Evolutionary conservation across 139 green algal species (phyloP).

Genomic region (Volvox africanus): DNA sequence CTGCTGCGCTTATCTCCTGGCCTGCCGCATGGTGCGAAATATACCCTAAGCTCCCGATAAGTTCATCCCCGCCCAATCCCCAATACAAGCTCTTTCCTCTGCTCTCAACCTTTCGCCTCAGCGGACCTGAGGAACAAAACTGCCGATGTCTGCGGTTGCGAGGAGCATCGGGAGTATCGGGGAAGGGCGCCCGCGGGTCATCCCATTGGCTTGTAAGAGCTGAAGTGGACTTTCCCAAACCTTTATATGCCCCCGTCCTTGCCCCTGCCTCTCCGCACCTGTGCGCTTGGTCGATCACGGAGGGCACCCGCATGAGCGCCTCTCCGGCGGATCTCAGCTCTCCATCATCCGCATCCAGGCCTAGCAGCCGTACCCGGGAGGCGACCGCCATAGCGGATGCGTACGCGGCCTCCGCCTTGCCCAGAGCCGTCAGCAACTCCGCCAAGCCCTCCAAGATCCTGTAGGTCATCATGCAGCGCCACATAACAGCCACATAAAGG

Average conservation of each 20-base stretch:
- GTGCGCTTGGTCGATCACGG: conserved; percentile 34
- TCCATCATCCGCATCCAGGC: conserved; percentile 38
- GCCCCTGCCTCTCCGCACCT: not conserved
- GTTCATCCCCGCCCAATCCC: too few relatives aligned
- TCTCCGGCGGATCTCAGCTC: conserved; percentile 31
- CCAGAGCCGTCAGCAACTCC: conserved; percentile 36
- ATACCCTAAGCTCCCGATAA: too few relatives aligned
- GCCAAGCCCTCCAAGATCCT: conserved; percentile 50
- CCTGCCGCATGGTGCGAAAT: too few relatives aligned
- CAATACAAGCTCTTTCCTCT: too few relatives aligned
- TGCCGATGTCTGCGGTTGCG: too few relatives aligned
- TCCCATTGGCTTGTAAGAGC: not conserved
- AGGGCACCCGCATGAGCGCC: conserved; percentile 30
- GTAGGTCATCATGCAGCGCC: not conserved
- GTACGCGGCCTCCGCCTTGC: conserved; percentile 44
- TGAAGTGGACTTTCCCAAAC: not conserved
- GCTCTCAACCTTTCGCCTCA: too few relatives aligned
- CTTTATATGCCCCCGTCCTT: too few relatives aligned
- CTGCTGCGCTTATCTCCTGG: too few relatives aligned
- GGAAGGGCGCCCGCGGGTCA: too few relatives aligned
- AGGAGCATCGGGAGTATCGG: too few relatives aligned
- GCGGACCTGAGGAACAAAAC: too few relatives aligned
- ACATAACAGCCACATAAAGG: too few relatives aligned
- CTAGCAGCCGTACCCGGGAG: conserved; percentile 1
- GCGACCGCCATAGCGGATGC: conserved; percentile 35